These are phyloP conservation scores for Aegilops bicornis DNA, from an alignment of 176 grass and related monocot species.

Conservation along the genomic window DNA sequence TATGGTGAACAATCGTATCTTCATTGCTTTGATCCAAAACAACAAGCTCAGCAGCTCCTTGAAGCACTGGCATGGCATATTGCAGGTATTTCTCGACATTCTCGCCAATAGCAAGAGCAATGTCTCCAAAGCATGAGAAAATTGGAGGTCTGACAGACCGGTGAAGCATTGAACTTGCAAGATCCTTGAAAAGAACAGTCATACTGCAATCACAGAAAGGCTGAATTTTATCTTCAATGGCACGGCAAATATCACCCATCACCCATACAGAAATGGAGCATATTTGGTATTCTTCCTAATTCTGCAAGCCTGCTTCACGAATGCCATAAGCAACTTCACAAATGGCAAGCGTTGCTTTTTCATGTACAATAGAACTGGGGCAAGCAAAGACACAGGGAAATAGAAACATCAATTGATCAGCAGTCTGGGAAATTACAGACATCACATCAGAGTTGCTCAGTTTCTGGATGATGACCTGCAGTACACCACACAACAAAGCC, in stretches of 20 bases:
- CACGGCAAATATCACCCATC: constrained; percentile 77
- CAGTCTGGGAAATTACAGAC: constrained; percentile 51
- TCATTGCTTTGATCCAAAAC: constrained; percentile 60
- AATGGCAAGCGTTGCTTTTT: constrained; percentile 84
- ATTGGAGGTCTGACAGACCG: constrained; percentile 70
- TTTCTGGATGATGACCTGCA: constrained; percentile 89
- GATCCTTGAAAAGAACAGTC: constrained; percentile 73
- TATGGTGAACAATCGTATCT: constrained; percentile 70
- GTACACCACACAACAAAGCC: constrained; percentile 71
- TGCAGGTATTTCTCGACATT: constrained; percentile 82
- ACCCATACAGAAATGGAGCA: constrained; percentile 82
- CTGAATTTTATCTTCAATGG: constrained; percentile 73
- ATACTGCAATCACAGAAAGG: constrained; percentile 80
- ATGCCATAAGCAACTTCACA: constrained; percentile 79
- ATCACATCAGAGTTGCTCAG: constrained; percentile 60
- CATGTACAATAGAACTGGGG: constrained; percentile 77
- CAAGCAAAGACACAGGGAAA: constrained; percentile 83
- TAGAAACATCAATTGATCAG: constrained; percentile 74
- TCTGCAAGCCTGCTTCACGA: constrained; percentile 75
- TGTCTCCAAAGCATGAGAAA: constrained; percentile 86
- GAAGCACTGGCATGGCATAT: constrained; percentile 70
- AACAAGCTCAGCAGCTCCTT: constrained; percentile 62
- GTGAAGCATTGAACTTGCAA: constrained; percentile 65
- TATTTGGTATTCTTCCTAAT: constrained; percentile 86
- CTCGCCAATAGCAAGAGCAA: constrained; percentile 75